Base-by-base conservation (phyloP, 2,329 filamentous ascomycete species). In the Coleophoma crateriformis region DNA sequence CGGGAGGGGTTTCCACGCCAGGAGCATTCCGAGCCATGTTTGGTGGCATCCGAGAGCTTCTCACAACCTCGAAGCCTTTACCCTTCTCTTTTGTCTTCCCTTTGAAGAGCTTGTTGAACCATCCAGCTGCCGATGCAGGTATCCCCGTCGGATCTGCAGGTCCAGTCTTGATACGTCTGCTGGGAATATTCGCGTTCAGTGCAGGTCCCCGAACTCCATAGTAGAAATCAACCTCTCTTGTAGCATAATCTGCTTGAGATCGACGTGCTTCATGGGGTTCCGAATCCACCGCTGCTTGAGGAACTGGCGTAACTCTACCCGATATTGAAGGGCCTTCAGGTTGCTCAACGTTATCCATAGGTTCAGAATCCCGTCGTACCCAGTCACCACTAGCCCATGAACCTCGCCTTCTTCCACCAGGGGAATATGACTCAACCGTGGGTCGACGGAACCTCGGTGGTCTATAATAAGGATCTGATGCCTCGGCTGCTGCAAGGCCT, bases 61-160 rank as follows among this genome's bases (percentile, higher is more conserved):
- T 77, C 14, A 99, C 92, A 5, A 99, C 94, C 66, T 97, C 94
- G 58, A 99, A 99, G 0, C 94, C 94, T 68, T 97, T 97, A 57
- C 86, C 85, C 68, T 95, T 95, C 57, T 96, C 92, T 64, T 96
- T 96, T 7, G 84, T 90, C 70, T 95, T 95, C 14, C 86, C 87
- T 12, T 84, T 85, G 51, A 96, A 80, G 6, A 96, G 64, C 47
- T 77, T 80, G 58, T 88, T 85, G 67, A 97, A 82, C 90, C 92
- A 99, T 4, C 90, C 89, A 0, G 88, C 87, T 0, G 94, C 92
- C 7, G 88, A 92, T 2, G 90, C 87, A 17, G 96, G 88, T 0
- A 91, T 90, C 1, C 91, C 89, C 35, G 91, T 96, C 0, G 94
- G 94, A 71, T 99, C 92, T 8, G 91, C 90, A 2, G 94, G 94